phyloP scores from a whole-genome alignment of 2,329 filamentous ascomycete species.

The Dryadomyces quercus-mongolicae region DNA sequence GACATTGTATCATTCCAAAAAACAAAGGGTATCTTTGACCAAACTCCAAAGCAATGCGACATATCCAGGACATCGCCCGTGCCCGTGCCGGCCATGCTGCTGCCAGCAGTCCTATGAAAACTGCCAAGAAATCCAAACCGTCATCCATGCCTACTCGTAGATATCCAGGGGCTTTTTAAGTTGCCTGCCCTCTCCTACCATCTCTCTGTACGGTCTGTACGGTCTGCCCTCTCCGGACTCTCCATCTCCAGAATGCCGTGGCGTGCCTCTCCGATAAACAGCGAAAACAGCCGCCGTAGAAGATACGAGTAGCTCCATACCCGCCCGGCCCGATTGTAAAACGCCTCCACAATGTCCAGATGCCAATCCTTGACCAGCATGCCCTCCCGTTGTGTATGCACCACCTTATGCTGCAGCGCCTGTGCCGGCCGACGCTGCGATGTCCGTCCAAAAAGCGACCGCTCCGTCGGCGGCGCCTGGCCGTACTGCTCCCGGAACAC shows the following conservation, averaged over 20 bases:
- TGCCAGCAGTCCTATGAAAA: no score
- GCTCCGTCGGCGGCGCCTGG: no score
- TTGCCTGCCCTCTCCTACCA: neutral
- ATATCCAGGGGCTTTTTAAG: no score
- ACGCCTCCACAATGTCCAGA: constrained; percentile 44
- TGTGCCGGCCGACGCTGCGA: constrained; percentile 1
- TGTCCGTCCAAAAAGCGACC: neutral
- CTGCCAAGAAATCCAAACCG: no score
- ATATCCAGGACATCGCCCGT: no score
- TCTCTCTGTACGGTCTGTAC: no score
- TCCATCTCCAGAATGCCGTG: constrained; percentile 11
- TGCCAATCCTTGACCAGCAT: constrained; percentile 44
- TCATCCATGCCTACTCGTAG: no score
- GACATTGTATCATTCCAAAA: neutral
- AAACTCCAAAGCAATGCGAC: neutral
- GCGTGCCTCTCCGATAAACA: constrained; percentile 38
- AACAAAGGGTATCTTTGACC: neutral
- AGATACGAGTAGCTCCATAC: constrained; percentile 36
- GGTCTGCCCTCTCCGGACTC: neutral
- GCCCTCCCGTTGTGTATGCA: constrained; percentile 31
- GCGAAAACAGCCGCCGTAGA: constrained; percentile 39
- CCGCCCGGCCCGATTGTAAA: constrained; percentile 31
- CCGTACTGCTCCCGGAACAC: constrained; percentile 21
- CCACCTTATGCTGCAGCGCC: constrained; percentile 21
- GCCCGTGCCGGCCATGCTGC: no score